These are phyloP conservation scores for Thelonectria olida DNA, from an alignment of 2,329 filamentous ascomycete genomes.

Conservation along the genomic window DNA sequence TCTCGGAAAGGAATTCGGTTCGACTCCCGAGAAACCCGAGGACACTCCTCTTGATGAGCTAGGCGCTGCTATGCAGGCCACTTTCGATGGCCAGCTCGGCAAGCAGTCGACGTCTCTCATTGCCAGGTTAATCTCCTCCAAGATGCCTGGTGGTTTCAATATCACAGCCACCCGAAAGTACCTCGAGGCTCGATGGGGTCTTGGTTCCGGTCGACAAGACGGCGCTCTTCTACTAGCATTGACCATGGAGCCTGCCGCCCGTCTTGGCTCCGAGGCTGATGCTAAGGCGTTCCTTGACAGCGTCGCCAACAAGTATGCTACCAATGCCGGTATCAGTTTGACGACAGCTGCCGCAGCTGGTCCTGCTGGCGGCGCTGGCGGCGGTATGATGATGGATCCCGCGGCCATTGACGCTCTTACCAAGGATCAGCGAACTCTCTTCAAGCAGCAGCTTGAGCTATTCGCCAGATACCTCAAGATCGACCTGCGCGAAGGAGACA, in stretches of 20 bases:
- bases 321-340: conserved; percentile 83
- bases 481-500: conserved; percentile 95
- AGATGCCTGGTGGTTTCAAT: conserved; percentile 99
- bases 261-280: conserved; percentile 88
- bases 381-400: conserved; percentile 99
- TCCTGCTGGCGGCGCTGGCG: conserved; percentile 73
- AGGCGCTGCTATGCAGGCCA: conserved; percentile 93
- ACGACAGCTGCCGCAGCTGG: conserved; percentile 80
- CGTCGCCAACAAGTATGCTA: conserved; percentile 88
- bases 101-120: conserved; percentile 95
- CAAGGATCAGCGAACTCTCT: conserved; percentile 93
- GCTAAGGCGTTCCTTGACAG: conserved; percentile 93
- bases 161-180: conserved; percentile 97
- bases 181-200: conserved; percentile 91
- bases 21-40: conserved; percentile 97
- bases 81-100: conserved; percentile 98
- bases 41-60: conserved; percentile 96
- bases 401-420: conserved; percentile 96
- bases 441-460: conserved; percentile 98
- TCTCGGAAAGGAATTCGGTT: conserved; percentile 97
- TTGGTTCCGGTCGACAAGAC: conserved; percentile 88
- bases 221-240: conserved; percentile 87
- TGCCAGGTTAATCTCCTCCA: conserved; percentile 94
- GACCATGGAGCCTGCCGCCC: conserved; percentile 90
- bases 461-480: conserved; percentile 97